Conservation (phyloP, 805 yeast species). For the Candida sakaeoensis region DNA sequence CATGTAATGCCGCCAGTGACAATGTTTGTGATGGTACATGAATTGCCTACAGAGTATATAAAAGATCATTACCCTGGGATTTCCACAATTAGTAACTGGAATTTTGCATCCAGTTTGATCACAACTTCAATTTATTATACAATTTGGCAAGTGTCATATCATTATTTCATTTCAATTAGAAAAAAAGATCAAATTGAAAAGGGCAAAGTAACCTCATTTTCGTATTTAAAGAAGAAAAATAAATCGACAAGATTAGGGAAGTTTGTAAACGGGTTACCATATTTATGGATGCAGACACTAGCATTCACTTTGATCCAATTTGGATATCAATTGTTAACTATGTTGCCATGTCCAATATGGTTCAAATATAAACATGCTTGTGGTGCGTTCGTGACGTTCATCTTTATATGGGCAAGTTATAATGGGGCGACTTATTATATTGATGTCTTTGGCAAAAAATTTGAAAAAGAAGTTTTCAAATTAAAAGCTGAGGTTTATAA, state of each 20-base stretch:
- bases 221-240: slow-evolving; percentile 72
- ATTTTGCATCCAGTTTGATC: slow-evolving; percentile 61
- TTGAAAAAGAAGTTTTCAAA: slow-evolving; percentile 77
- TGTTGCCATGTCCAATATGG: slow-evolving; percentile 90
- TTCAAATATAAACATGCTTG: slow-evolving; percentile 67
- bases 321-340: slow-evolving; percentile 78
- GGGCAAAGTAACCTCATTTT: slow-evolving; percentile 86
- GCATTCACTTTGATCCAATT: slow-evolving; percentile 87
- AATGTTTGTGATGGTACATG: slow-evolving; percentile 82
- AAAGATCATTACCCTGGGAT: slow-evolving; percentile 79
- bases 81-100: slow-evolving; percentile 60
- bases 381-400: slow-evolving; percentile 59
- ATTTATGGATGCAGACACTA: slow-evolving; percentile 75
- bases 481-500: slow-evolving; percentile 68
- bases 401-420: slow-evolving; percentile 78
- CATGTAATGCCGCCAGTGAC: slow-evolving; percentile 89
- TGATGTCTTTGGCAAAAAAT: slow-evolving; percentile 85
- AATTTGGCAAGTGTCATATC: slow-evolving; percentile 87
- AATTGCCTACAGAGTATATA: slow-evolving; percentile 49
- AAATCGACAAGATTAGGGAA: slow-evolving; percentile 62
- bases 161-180: slow-evolving; percentile 84
- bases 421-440: slow-evolving; percentile 95
- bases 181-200: slow-evolving; percentile 75
- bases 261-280: slow-evolving; percentile 78
- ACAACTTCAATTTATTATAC: slow-evolving; percentile 81